Conservation (phyloP, 2,329 filamentous ascomycete genomes). For the Endoconidiophora laricicola region DNA sequence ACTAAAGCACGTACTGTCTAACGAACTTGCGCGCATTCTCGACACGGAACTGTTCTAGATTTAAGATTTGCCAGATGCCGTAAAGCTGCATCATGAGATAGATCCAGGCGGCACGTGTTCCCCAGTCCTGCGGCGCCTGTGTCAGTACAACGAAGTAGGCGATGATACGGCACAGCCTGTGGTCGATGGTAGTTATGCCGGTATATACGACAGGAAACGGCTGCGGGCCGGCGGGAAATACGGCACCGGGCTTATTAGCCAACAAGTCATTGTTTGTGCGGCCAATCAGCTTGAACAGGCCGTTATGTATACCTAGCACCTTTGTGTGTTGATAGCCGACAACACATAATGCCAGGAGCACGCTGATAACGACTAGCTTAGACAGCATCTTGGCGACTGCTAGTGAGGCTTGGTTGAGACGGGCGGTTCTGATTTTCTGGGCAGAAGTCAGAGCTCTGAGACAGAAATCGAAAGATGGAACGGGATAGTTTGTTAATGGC, state of each 20-base stretch:
- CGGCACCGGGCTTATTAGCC: neutral
- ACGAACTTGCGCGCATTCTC: conserved; percentile 1
- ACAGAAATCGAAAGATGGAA: too few species aligned
- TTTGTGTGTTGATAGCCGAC: neutral
- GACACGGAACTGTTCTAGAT: conserved; percentile 3
- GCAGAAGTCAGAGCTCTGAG: too few species aligned
- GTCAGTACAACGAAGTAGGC: conserved; percentile 6
- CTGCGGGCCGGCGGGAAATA: conserved; percentile 1
- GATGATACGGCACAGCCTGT: conserved; percentile 1
- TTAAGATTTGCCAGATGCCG: conserved; percentile 6
- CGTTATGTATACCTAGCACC: conserved; percentile 3
- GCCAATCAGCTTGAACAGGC: conserved; percentile 5
- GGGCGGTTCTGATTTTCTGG: too few species aligned
- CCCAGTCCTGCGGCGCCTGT: neutral
- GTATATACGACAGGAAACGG: neutral
- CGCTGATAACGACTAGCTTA: neutral
- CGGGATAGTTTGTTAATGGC: too few species aligned
- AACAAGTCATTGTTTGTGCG: neutral
- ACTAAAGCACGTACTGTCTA: neutral
- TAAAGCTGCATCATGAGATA: conserved; percentile 7
- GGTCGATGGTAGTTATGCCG: conserved; percentile 2
- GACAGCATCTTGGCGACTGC: neutral
- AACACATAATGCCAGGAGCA: neutral
- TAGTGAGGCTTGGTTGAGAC: neutral
- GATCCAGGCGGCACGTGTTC: neutral